A percentile compares a stretch with the other conserved stretches of the same genome.
Conservation (phyloP, 2,329 filamentous ascomycete genomes). For the Bimuria novae-zelandiae region DNA sequence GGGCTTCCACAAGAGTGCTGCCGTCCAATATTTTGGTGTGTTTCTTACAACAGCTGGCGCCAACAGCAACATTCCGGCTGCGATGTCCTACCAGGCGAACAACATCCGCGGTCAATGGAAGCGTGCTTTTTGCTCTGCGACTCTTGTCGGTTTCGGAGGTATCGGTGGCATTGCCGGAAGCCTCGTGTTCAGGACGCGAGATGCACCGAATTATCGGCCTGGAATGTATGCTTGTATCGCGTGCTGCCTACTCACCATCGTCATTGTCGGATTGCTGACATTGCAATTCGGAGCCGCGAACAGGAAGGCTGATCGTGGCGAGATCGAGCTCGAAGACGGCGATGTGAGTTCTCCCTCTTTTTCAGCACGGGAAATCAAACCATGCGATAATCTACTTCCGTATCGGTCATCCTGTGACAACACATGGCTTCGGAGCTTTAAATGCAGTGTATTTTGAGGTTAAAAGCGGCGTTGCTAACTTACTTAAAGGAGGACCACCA, state of each 20-base stretch:
- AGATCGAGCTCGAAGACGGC: constrained; percentile 47
- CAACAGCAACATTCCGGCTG: constrained; percentile 75
- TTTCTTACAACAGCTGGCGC: constrained; percentile 77
- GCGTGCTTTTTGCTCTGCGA: constrained; percentile 76
- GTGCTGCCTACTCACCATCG: constrained; percentile 42
- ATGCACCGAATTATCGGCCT: constrained; percentile 42
- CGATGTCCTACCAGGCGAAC: constrained; percentile 82
- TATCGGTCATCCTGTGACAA: too few species aligned
- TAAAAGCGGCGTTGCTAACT: constrained; percentile 16
- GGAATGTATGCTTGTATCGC: constrained; percentile 48
- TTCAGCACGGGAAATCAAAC: background rate
- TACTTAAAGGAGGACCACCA: constrained; percentile 32
- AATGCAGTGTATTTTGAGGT: too few species aligned
- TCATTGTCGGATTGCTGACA: constrained; percentile 39
- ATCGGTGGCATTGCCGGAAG: constrained; percentile 78
- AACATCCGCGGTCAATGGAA: constrained; percentile 91
- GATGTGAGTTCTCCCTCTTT: constrained; percentile 31
- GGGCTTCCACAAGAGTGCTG: constrained; percentile 64
- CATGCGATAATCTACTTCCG: too few species aligned
- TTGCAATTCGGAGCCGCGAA: constrained; percentile 44
- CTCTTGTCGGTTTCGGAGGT: constrained; percentile 75
- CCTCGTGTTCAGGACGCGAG: constrained; percentile 66
- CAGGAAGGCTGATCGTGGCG: constrained; percentile 46
- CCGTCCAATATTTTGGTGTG: constrained; percentile 72
- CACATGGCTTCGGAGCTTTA: too few species aligned